Base-by-base conservation (phyloP, 2,329 filamentous ascomycete species). In the Macrophomina phaseolina region DNA sequence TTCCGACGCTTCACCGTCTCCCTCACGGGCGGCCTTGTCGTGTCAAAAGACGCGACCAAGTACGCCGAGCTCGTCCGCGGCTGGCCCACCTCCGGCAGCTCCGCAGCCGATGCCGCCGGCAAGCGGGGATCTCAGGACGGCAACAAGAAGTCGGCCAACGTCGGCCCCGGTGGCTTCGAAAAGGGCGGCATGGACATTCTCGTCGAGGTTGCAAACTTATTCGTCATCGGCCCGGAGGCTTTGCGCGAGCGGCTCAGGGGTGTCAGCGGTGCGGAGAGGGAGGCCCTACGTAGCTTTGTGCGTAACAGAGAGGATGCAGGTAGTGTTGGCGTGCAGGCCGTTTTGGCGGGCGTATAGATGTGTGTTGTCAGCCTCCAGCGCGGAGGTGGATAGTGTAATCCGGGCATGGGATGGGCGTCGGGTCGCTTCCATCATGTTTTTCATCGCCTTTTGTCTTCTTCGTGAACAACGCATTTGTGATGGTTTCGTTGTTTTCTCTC, bases 1-100 rank as follows among this genome's bases (percentile, higher is more conserved):
- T 92, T 98, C 81, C 95, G 97, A 75, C 93, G 92, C 74, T 99
- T 97, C 81, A 89, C 90, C 68, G 93, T 99, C 71, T 97, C 93
- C 72, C 92, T 94, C 48, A 94, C 94, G 0, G 95, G 95, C 68
- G 95, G 93, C 2, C 87, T 99, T 55, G 95, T 97, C 87, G 92
- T 98, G 32, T 94, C 91, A 42, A 97, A 98, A 81, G 95, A 99
- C 76, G 94, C 98, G 77, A 92, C 93, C 42, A 93, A 93, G 76
- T 99, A 99, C 78, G 91, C 92, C 8, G 90, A 94, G 68, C 88
- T 97, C 11, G 85, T 99, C 70, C 89, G 92, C 69, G 89, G 89
- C 40, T 98, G 93, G 93, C 87, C 91, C 0, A 67, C 65, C 14
- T 46, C 48, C 1, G 56, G 56, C 7, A 32, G 23, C 34, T 83